phyloP scores from a whole-genome alignment of 2,329 filamentous ascomycete genomes.

The Fusarium secorum region DNA sequence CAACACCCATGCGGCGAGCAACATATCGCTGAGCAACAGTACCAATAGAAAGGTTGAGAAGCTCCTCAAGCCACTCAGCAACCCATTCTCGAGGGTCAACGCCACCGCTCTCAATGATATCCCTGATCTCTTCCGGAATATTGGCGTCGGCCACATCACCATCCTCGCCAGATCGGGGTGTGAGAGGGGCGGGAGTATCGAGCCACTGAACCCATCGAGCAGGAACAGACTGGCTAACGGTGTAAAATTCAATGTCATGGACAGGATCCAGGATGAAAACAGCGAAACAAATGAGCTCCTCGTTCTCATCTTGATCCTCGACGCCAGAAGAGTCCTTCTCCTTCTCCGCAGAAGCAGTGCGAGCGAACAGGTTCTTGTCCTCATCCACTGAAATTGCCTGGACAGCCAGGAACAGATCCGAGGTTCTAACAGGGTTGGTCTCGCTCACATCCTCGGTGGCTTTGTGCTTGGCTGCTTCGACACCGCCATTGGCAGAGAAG shows the following conservation, averaged over 20 bases:
- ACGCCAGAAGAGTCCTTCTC: constrained; percentile 63
- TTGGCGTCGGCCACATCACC: constrained; percentile 50
- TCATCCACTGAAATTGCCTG: constrained; percentile 79
- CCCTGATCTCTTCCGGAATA: constrained; percentile 82
- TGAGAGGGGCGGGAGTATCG: constrained; percentile 72
- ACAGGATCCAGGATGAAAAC: constrained; percentile 87
- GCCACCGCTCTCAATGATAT: constrained; percentile 77
- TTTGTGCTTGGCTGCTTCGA: constrained; percentile 80
- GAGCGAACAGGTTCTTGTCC: constrained; percentile 73
- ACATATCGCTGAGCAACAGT: constrained; percentile 95
- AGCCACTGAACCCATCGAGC: constrained; percentile 91
- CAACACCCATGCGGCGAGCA: constrained; percentile 93
- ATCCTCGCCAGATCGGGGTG: constrained; percentile 61
- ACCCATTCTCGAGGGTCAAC: constrained; percentile 98
- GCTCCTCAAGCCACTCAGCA: constrained; percentile 95
- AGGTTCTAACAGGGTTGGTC: constrained; percentile 87
- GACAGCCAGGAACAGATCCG: constrained; percentile 94
- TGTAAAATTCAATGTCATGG: constrained; percentile 86
- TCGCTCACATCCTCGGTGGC: constrained; percentile 83
- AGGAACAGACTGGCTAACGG: constrained; percentile 84
- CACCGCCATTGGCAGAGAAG: constrained; percentile 77
- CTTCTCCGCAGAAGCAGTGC: constrained; percentile 60
- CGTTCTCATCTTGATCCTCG: constrained; percentile 60
- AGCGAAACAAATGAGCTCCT: constrained; percentile 75
- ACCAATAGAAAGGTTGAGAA: constrained; percentile 78